Evolutionary conservation across 1,284 basidiomycete species (phyloP).

Genomic region (Stereum hirsutum): DNA sequence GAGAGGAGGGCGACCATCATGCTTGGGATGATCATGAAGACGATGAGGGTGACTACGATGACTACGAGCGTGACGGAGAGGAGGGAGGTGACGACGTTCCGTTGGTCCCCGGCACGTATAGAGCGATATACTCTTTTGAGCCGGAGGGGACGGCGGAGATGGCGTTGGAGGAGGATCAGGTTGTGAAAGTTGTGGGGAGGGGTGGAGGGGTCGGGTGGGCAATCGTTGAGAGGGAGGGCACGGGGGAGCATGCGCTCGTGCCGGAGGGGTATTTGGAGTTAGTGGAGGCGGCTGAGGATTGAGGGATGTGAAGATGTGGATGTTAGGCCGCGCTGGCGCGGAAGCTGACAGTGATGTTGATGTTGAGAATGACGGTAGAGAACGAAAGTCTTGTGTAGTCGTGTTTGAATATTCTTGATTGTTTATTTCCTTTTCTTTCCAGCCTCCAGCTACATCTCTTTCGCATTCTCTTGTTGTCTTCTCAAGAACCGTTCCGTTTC

Average conservation of each 20-base stretch:
- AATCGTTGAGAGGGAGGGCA: conserved; percentile 39
- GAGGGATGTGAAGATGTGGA: background rate
- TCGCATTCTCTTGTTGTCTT: too few relatives aligned
- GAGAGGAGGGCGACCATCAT: conserved; percentile 5
- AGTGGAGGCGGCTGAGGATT: conserved; percentile 17
- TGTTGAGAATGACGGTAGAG: too few relatives aligned
- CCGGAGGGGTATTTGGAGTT: conserved; percentile 60
- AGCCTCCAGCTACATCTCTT: too few relatives aligned
- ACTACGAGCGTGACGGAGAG: conserved; percentile 7
- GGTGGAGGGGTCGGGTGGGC: conserved; percentile 74
- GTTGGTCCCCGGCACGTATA: conserved; percentile 57
- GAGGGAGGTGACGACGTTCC: conserved; percentile 9
- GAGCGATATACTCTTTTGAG: conserved; percentile 62
- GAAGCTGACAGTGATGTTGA: too few relatives aligned
- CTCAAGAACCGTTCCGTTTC: too few relatives aligned
- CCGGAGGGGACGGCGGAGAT: conserved; percentile 72
- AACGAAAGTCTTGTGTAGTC: too few relatives aligned
- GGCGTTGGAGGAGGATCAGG: conserved; percentile 61
- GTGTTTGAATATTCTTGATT: too few relatives aligned
- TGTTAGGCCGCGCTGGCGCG: background rate
- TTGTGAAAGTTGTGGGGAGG: conserved; percentile 55
- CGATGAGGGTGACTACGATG: conserved; percentile 10
- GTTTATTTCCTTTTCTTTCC: too few relatives aligned
- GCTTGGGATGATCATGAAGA: background rate
- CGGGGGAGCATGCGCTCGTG: conserved; percentile 47